phyloP scores from a whole-genome alignment of 2,329 filamentous ascomycete species.

The Aspergillus niger region DNA sequence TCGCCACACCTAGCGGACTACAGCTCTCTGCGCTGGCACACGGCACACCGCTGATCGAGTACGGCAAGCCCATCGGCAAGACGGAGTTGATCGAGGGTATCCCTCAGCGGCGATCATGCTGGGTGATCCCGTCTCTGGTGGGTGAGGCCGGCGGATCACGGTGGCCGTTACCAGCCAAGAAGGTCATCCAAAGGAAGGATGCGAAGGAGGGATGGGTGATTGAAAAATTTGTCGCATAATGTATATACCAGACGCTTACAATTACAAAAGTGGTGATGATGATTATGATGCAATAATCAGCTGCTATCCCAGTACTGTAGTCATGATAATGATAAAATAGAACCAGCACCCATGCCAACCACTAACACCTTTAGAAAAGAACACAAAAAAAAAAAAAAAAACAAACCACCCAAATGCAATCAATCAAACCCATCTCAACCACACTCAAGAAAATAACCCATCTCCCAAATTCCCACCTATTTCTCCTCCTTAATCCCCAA shows the following conservation, averaged over 20 bases:
- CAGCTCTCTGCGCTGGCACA: conserved; percentile 79
- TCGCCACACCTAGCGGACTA: conserved; percentile 74
- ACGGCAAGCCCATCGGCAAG: conserved; percentile 91
- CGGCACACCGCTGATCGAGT: conserved; percentile 78
- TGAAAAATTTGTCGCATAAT: conserved; percentile 52
- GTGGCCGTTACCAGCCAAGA: conserved; percentile 84
- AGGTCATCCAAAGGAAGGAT: conserved; percentile 77
- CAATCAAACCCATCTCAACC: background rate
- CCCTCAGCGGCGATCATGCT: conserved; percentile 68
- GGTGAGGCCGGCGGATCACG: conserved; percentile 69
- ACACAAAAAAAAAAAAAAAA: background rate
- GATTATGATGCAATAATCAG: background rate
- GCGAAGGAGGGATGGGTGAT: conserved; percentile 73
- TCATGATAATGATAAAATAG: no score
- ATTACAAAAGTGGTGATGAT: conserved; percentile 8
- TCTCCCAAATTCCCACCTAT: background rate
- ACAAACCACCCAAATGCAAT: background rate
- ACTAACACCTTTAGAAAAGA: background rate
- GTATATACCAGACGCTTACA: conserved; percentile 19
- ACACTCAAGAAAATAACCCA: background rate
- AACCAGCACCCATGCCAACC: background rate
- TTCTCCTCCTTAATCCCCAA: conserved; percentile 79
- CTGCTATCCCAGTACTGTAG: no score
- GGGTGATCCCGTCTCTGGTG: conserved; percentile 77
- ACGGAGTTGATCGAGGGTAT: conserved; percentile 55